Percentiles rank a stretch among this genome's conserved stretches.
These are phyloP conservation scores for Centaurea solstitialis DNA, from an alignment of 129 eudicot genomes.

Conservation along the genomic window DNA sequence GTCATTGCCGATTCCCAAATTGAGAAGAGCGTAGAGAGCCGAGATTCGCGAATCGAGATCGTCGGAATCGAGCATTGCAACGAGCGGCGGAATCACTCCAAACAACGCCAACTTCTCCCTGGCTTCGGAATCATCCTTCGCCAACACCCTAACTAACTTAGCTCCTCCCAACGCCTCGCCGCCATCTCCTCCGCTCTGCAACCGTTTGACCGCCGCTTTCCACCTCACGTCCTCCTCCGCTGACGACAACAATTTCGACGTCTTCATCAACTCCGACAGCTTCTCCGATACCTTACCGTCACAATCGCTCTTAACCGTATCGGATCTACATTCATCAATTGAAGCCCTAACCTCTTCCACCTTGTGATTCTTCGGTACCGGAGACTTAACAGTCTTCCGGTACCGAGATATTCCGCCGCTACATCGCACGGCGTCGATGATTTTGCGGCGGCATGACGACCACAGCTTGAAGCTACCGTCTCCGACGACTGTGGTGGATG, in stretches of 20 bases:
- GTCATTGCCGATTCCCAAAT: conserved; percentile 82
- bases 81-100: conserved; percentile 82
- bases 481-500: conserved; percentile 18
- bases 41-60: conserved; percentile 44
- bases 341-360: neutral
- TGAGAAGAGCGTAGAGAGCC: conserved; percentile 82
- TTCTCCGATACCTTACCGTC: conserved; percentile 34
- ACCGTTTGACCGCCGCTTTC: conserved; percentile 57
- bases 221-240: conserved; percentile 44
- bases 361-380: conserved; percentile 1
- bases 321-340: conserved; percentile 19
- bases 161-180: conserved; percentile 58
- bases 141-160: conserved; percentile 55
- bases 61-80: conserved; percentile 58
- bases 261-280: conserved; percentile 54
- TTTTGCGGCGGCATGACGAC: conserved; percentile 57
- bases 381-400: conserved; percentile 6
- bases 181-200: conserved; percentile 41
- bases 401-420: conserved; percentile 45
- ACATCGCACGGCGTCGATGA: conserved; percentile 59
- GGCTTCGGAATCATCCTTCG: conserved; percentile 62
- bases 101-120: conserved; percentile 63
- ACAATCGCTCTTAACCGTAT: neutral
- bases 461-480: conserved; percentile 37
- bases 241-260: conserved; percentile 36